phyloP scores from a whole-genome alignment of 1,284 basidiomycete species.

The Trichosporon coremiiforme region DNA sequence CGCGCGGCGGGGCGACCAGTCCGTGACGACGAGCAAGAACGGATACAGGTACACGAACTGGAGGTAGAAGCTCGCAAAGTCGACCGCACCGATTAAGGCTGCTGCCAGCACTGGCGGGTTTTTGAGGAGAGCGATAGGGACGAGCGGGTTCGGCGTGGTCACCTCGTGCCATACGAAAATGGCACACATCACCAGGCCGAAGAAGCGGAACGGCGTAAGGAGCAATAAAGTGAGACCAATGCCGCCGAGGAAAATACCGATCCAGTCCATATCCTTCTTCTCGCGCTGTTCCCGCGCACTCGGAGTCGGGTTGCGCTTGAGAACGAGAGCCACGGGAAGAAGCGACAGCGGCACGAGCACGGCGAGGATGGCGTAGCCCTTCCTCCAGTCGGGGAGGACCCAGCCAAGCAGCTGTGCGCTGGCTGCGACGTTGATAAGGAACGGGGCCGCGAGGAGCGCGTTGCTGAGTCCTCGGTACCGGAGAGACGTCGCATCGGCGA shows the following conservation, averaged over 20 bases:
- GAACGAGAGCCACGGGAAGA: constrained; percentile 39
- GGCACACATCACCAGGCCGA: constrained; percentile 57
- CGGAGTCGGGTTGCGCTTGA: not conserved
- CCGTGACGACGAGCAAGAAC: constrained; percentile 51
- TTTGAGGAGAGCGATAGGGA: constrained; percentile 62
- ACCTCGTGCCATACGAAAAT: constrained; percentile 58
- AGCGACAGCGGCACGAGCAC: constrained; percentile 54
- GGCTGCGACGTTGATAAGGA: constrained; percentile 64
- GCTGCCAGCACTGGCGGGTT: constrained; percentile 67
- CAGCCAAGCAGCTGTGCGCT: constrained; percentile 69
- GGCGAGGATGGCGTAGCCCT: constrained; percentile 67
- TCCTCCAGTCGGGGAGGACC: constrained; percentile 63
- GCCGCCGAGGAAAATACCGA: constrained; percentile 8
- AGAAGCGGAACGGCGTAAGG: constrained; percentile 28
- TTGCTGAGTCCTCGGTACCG: constrained; percentile 73
- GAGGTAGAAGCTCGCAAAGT: constrained; percentile 66
- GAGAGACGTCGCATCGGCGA: constrained; percentile 77
- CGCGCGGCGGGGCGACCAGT: constrained; percentile 46
- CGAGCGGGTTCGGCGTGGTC: constrained; percentile 57
- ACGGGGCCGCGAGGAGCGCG: constrained; percentile 67
- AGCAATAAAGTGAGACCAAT: not conserved
- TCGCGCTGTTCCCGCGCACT: not conserved
- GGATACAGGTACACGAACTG: constrained; percentile 52
- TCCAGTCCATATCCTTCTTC: constrained; percentile 4
- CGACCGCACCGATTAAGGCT: constrained; percentile 68